A percentile compares a stretch with the other conserved stretches of the same genome.
phyloP scores from a whole-genome alignment of 768 basidiomycete species.

The Podaxis sp. region DNA sequence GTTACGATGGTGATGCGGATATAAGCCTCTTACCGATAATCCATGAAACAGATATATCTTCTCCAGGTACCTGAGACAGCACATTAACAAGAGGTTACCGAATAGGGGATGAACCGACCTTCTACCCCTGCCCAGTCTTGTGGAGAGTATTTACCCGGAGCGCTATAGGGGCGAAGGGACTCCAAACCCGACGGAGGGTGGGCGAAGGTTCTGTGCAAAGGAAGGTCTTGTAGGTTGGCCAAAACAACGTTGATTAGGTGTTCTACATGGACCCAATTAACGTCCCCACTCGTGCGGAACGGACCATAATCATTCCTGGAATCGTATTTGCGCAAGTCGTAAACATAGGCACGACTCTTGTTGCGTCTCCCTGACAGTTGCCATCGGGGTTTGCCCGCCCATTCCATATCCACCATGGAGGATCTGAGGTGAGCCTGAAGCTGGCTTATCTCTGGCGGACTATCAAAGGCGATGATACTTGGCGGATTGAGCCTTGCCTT shows the following conservation, averaged over 20 bases:
- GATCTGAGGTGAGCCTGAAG: slow-evolving; percentile 42
- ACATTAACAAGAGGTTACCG: slow-evolving; percentile 3
- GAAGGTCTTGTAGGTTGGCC: slow-evolving; percentile 51
- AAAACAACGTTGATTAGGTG: slow-evolving; percentile 54
- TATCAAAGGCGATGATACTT: background rate
- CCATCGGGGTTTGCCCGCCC: background rate
- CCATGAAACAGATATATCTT: slow-evolving; percentile 76
- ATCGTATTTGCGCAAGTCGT: slow-evolving; percentile 63
- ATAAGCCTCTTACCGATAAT: slow-evolving; percentile 55
- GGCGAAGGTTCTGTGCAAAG: slow-evolving; percentile 32
- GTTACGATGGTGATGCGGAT: background rate
- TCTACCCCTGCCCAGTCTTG: slow-evolving; percentile 76
- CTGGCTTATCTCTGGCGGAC: slow-evolving; percentile 1
- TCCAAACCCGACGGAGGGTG: slow-evolving; percentile 52
- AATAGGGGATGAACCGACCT: slow-evolving; percentile 30
- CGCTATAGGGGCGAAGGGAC: slow-evolving; percentile 54
- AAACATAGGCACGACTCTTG: slow-evolving; percentile 56
- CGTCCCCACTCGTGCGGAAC: slow-evolving; percentile 37
- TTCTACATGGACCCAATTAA: slow-evolving; percentile 68
- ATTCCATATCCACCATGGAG: slow-evolving; percentile 33
- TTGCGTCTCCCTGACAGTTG: slow-evolving; percentile 37
- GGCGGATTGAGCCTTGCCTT: slow-evolving; percentile 4
- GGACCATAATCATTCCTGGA: slow-evolving; percentile 59
- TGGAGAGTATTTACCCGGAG: slow-evolving; percentile 36
- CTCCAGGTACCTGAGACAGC: slow-evolving; percentile 56